phyloP scores from a whole-genome alignment of 108 stramenopile genomes.

The Skeletonema costatum region DNA sequence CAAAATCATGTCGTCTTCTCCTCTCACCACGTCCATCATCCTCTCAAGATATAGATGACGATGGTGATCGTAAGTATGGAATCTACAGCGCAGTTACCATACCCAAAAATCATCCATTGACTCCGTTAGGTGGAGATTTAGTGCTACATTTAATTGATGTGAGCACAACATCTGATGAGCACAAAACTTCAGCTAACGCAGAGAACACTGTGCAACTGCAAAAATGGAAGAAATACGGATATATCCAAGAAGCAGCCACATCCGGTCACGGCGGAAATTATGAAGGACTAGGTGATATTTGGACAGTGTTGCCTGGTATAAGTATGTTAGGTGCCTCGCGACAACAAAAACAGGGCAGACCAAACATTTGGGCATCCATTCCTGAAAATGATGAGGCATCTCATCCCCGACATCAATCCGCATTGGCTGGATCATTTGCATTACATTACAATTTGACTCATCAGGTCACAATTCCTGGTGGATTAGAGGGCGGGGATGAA shows the following conservation, averaged over 20 bases:
- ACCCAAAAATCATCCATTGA: background rate
- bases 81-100: background rate
- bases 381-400: constrained; percentile 29
- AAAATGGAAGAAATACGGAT: constrained; percentile 20
- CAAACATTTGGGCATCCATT: constrained; percentile 37
- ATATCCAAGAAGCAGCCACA: constrained; percentile 9
- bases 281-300: constrained; percentile 20
- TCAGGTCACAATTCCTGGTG: background rate
- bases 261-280: constrained; percentile 42
- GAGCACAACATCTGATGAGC: background rate
- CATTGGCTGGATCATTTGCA: constrained; percentile 37
- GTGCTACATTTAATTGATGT: constrained; percentile 30
- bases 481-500: constrained; percentile 14
- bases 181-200: background rate
- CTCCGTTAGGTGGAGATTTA: constrained; percentile 24
- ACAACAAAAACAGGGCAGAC: constrained; percentile 1
- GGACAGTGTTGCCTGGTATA: constrained; percentile 19
- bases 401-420: constrained; percentile 15
- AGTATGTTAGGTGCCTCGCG: constrained; percentile 23
- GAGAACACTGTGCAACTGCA: background rate
- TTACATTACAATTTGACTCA: constrained; percentile 39
- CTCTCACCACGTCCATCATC: background rate
- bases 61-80: background rate
- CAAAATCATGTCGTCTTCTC: constrained; percentile 1
- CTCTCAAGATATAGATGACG: background rate